Evolutionary conservation across 2,329 filamentous ascomycete genomes (phyloP), one percentile per base, ranked within the genome.

Genomic region (Fusarium albosuccineum): DNA sequence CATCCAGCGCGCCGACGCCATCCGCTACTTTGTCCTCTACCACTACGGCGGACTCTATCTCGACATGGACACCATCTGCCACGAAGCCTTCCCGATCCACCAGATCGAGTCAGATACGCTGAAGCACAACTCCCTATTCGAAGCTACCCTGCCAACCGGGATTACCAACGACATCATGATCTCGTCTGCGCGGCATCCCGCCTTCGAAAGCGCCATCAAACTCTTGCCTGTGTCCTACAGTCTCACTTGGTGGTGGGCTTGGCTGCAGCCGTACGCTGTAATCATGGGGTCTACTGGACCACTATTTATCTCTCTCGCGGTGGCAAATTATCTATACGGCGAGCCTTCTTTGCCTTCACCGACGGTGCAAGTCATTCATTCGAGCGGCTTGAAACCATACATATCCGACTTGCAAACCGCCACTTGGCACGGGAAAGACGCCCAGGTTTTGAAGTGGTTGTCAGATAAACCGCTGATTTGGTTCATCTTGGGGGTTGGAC

Each of bases 151-250:
- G 5, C 92, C 92, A 3, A 94, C 91, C 1, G 92, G 92, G 65
- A 92, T 94, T 70, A 91, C 89, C 70, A 94, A 94, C 81, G 91
- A 94, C 73, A 89, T 89, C 33, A 93, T 94, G 91, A 90, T 90
- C 45, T 81, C 90, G 27, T 83, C 92, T 2, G 89, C 90, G 2
- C 84, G 88, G 64, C 92, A 94, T 72, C 91, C 91, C 0, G 93
- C 92, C 81, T 93, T 93, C 82, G 82, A 89, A 54, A 82, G 84
- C 45, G 88, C 91, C 39, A 91, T 93, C 70, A 84, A 91, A 65
- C 83, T 85, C 10, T 80, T 94, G 14, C 84, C 87, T 57, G 17
- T 54, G 13, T 82, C 83, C 51, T 92, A 92, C 78, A 85, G 92
- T 74, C 46, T 71, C 45, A 76, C 73, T 13, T 84, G 87, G 67